A percentile compares a stretch with the other conserved stretches of the same genome.
These are phyloP conservation scores for Wickerhamomyces sp. DNA, from an alignment of 1,139 yeast genomes.

Conservation along the genomic window DNA sequence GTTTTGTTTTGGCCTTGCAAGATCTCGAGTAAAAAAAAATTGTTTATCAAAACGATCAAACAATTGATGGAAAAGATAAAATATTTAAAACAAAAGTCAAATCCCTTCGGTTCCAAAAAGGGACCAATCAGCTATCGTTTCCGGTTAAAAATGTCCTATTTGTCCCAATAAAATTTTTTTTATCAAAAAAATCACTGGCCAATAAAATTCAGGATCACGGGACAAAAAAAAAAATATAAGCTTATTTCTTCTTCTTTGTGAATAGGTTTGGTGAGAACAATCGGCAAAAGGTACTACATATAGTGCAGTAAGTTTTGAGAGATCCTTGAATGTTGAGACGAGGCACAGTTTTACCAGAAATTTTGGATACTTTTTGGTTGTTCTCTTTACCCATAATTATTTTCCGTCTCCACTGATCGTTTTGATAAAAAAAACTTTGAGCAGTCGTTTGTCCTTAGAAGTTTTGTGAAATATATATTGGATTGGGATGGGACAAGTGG, in stretches of 20 bases:
- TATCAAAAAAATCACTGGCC: slow-evolving; percentile 23
- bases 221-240: too few relatives aligned
- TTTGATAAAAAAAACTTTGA: slow-evolving; percentile 12
- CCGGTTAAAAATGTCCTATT: slow-evolving; percentile 1
- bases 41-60: neutral
- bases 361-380: too few relatives aligned
- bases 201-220: slow-evolving; percentile 7
- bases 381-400: too few relatives aligned
- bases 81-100: slow-evolving; percentile 1
- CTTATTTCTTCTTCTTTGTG: too few relatives aligned
- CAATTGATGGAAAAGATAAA: slow-evolving; percentile 14
- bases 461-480: too few relatives aligned
- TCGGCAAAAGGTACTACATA: too few relatives aligned
- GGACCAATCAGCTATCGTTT: slow-evolving; percentile 1
- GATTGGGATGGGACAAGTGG: too few relatives aligned
- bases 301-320: too few relatives aligned
- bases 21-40: neutral
- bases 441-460: too few relatives aligned
- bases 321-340: too few relatives aligned
- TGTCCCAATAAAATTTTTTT: slow-evolving; percentile 11
- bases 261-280: too few relatives aligned
- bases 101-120: neutral
- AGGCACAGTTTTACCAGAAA: too few relatives aligned
- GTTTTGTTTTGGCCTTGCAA: neutral
- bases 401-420: slow-evolving; percentile 14